phyloP scores from a whole-genome alignment of 495 filamentous ascomycete species.

The Paragyromitra xinjiangensis region DNA sequence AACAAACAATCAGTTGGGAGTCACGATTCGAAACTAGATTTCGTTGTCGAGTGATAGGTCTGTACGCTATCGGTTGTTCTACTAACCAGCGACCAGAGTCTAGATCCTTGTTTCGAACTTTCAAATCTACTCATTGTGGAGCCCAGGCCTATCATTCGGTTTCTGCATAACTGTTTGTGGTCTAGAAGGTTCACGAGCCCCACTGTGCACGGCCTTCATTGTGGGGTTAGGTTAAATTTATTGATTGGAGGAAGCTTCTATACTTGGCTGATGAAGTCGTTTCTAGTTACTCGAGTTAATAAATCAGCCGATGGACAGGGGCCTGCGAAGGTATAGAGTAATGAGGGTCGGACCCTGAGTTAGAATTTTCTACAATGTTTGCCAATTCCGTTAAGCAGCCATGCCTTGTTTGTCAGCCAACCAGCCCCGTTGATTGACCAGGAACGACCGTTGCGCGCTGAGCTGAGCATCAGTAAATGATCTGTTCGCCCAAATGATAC shows the following conservation, averaged over 20 bases:
- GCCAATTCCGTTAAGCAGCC: too few species aligned
- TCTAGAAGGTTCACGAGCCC: background rate
- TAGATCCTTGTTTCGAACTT: background rate
- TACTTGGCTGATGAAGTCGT: background rate
- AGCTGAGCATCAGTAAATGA: background rate
- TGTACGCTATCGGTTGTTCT: constrained; percentile 6
- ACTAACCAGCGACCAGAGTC: background rate
- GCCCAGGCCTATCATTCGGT: background rate
- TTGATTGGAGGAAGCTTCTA: background rate
- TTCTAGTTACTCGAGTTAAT: too few species aligned
- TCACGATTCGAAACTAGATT: background rate
- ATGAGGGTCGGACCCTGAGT: too few species aligned
- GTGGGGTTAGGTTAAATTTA: constrained; percentile 8
- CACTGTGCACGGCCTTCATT: background rate
- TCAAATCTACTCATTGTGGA: background rate
- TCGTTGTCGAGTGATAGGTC: constrained; percentile 1
- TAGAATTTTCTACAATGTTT: too few species aligned
- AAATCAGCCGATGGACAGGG: too few species aligned
- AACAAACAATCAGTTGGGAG: background rate
- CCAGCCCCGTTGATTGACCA: too few species aligned
- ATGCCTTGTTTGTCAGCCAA: too few species aligned
- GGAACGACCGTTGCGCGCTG: too few species aligned
- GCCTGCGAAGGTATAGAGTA: too few species aligned
- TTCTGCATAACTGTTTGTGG: background rate
- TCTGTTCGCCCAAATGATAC: background rate